Evolutionary conservation across 2,329 filamentous ascomycete genomes (phyloP).

Genomic region (Verticillium alfalfae): DNA sequence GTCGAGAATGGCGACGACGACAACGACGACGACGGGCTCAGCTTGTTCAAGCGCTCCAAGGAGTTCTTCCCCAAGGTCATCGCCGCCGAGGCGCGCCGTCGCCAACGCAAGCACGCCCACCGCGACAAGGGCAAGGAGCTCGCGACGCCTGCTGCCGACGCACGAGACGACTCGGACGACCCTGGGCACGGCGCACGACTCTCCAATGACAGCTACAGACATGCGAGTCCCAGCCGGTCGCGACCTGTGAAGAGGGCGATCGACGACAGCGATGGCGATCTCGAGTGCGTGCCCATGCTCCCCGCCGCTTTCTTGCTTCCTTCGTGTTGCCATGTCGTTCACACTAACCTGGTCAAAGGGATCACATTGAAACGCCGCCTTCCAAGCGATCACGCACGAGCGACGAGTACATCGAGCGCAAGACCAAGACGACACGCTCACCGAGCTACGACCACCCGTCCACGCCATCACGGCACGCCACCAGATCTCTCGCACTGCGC

Average conservation of each 20-base stretch:
- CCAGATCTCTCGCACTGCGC: conserved; percentile 4
- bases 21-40: conserved; percentile 32
- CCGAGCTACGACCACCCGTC: background rate
- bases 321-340: conserved; percentile 8
- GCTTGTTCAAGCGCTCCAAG: conserved; percentile 44
- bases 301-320: background rate
- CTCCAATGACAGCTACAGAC: background rate
- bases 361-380: conserved; percentile 26
- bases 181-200: background rate
- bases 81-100: conserved; percentile 28
- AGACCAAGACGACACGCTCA: conserved; percentile 4
- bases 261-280: conserved; percentile 2
- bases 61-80: conserved; percentile 40
- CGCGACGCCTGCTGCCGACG: background rate
- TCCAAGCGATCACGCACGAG: conserved; percentile 28
- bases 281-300: background rate
- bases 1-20: conserved; percentile 2
- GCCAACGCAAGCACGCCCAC: conserved; percentile 10
- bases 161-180: conserved; percentile 16
- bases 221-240: background rate
- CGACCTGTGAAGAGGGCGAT: conserved; percentile 16
- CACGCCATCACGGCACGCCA: conserved; percentile 8
- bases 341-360: conserved; percentile 12
- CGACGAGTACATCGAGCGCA: conserved; percentile 7
- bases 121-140: conserved; percentile 6